phyloP scores from a whole-genome alignment of 495 filamentous ascomycete species.

The Terfezia claveryi region DNA sequence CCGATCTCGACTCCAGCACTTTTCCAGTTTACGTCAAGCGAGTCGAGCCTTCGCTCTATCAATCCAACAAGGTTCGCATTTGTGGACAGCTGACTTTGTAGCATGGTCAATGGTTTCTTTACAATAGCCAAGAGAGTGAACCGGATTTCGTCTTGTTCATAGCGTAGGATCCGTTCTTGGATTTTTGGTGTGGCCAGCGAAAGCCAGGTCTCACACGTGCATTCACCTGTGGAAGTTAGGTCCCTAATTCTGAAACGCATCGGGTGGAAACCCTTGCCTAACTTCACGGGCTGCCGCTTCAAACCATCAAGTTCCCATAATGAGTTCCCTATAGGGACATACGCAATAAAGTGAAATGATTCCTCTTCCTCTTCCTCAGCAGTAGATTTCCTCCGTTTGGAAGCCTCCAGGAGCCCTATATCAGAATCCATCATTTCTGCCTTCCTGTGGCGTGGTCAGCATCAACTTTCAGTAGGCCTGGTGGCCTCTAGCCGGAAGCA shows the following conservation, averaged over 20 bases:
- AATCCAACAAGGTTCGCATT: slow-evolving; percentile 7
- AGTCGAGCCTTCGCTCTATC: slow-evolving; percentile 5
- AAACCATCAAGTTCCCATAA: slow-evolving; percentile 88
- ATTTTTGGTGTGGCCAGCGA: slow-evolving; percentile 7
- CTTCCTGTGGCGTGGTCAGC: slow-evolving; percentile 24
- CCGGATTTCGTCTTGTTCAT: slow-evolving; percentile 7
- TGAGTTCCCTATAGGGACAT: slow-evolving; percentile 48
- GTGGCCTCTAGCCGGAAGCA: slow-evolving; percentile 3
- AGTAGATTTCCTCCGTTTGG: slow-evolving; percentile 18
- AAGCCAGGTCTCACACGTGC: slow-evolving; percentile 5
- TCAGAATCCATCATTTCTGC: slow-evolving; percentile 65
- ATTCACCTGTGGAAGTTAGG: slow-evolving; percentile 7
- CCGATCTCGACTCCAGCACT: slow-evolving; percentile 2
- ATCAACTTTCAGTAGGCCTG: too few species aligned
- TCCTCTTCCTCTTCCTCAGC: slow-evolving; percentile 15
- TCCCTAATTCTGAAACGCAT: background rate
- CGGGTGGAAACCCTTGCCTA: slow-evolving; percentile 30
- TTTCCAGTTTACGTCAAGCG: slow-evolving; percentile 7
- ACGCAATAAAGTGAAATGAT: slow-evolving; percentile 73
- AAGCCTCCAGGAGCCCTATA: slow-evolving; percentile 30
- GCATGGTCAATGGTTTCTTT: slow-evolving; percentile 9
- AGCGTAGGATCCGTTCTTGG: slow-evolving; percentile 10
- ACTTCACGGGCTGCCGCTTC: slow-evolving; percentile 42
- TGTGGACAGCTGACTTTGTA: slow-evolving; percentile 5
- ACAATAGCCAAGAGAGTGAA: slow-evolving; percentile 18